Evolutionary conservation across 2,329 filamentous ascomycete genomes (phyloP).

Genomic region (Ciborinia camelliae): DNA sequence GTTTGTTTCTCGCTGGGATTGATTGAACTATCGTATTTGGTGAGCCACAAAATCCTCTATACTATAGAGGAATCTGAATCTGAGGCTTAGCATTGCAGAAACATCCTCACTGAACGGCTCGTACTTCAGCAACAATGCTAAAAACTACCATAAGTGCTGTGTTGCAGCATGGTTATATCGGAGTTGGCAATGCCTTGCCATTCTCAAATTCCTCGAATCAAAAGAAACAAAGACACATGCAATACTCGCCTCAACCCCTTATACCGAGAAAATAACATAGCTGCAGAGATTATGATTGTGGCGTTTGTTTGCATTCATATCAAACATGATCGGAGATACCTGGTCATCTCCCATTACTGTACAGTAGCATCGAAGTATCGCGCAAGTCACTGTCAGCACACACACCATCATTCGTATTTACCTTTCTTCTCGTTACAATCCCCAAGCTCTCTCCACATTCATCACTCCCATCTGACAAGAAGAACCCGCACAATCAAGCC

Average conservation of each 20-base stretch:
- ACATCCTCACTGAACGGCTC: background rate
- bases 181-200: background rate
- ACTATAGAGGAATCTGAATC: background rate
- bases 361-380: conserved; percentile 14
- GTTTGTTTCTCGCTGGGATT: background rate
- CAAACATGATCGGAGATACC: background rate
- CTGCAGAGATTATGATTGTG: conserved; percentile 13
- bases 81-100: background rate
- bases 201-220: background rate
- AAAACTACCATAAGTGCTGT: background rate
- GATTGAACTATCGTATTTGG: background rate
- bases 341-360: background rate
- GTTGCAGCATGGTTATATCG: background rate
- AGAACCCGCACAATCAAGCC: background rate
- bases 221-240: background rate
- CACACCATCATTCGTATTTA: conserved; percentile 14
- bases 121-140: background rate
- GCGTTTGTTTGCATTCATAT: background rate
- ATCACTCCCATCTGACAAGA: conserved; percentile 6
- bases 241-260: background rate
- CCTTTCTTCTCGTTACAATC: conserved; percentile 6
- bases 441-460: background rate
- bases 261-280: background rate
- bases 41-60: background rate
- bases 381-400: conserved; percentile 5